Percentiles rank a stretch among this genome's conserved stretches.
These are phyloP conservation scores for Syncephalastrum monosporum DNA, from an alignment of 371 early-diverging fungal species.

Conservation along the genomic window DNA sequence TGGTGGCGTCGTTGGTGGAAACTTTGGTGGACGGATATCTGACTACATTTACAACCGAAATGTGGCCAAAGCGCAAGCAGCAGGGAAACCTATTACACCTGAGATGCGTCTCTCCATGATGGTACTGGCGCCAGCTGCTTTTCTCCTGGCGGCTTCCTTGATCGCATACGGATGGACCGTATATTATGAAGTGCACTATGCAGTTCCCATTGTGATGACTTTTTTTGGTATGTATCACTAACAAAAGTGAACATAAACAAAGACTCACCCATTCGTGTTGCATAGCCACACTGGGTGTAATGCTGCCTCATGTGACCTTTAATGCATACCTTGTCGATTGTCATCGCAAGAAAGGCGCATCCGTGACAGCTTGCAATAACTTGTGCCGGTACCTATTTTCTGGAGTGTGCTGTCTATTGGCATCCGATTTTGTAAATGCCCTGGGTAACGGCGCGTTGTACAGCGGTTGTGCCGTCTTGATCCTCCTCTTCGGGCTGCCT, in stretches of 20 bases:
- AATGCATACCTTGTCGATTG: slow-evolving; percentile 46
- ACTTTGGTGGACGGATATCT: slow-evolving; percentile 39
- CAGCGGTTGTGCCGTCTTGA: slow-evolving; percentile 25
- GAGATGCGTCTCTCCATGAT: slow-evolving; percentile 45
- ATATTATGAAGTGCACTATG: slow-evolving; percentile 38
- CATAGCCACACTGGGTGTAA: slow-evolving; percentile 33
- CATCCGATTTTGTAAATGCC: slow-evolving; percentile 28
- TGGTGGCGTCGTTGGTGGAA: slow-evolving; percentile 39
- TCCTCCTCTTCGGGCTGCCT: slow-evolving; percentile 5
- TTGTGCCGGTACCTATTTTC: slow-evolving; percentile 39
- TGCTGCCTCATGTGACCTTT: slow-evolving; percentile 38
- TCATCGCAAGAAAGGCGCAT: slow-evolving; percentile 37
- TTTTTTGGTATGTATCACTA: slow-evolving; percentile 29
- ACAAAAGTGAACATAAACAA: background rate
- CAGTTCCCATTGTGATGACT: slow-evolving; percentile 34
- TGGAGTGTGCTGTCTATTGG: slow-evolving; percentile 38
- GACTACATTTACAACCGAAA: slow-evolving; percentile 28
- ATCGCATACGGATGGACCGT: slow-evolving; percentile 45
- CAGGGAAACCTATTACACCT: slow-evolving; percentile 17
- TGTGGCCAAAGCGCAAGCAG: slow-evolving; percentile 20
- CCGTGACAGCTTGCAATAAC: slow-evolving; percentile 51
- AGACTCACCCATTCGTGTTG: background rate
- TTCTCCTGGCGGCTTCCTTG: slow-evolving; percentile 21
- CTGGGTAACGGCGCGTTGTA: slow-evolving; percentile 32
- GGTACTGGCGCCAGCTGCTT: slow-evolving; percentile 17